Evolutionary conservation across 495 filamentous ascomycete species (phyloP), one percentile per base, ranked within the genome.

Genomic region (Ramalina intermedia): DNA sequence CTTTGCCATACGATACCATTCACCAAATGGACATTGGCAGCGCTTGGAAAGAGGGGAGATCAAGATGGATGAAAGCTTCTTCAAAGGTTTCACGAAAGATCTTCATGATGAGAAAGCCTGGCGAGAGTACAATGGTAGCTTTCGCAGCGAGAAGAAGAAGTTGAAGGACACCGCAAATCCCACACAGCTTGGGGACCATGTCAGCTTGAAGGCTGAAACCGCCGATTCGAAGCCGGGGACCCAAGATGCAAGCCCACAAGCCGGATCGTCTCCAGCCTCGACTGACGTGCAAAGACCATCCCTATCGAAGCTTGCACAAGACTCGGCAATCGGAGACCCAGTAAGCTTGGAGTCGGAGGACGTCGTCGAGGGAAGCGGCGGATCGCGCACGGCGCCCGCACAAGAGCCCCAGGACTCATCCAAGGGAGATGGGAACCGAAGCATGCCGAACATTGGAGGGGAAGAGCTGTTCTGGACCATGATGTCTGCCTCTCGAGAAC

Each of bases 11-110:
- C 85, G 84, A 21, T 71, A 73, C 41, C 76, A 80, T 39, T 73
- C 78, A 1, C 88, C 89, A n/a, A 66, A 76, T 46, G 91, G 91
- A 23, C 81, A 77, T 64, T 98, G 91, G 91, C 86, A 93, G 59
- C 75, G 68, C 37, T 70, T 91, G 27, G 87, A 94, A 58, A 77
- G 77, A 11, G 84, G 85, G 14, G 76, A 81, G 45, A 84, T 90
- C 56, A 67, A 68, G 33, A 63, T 94, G 63, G 77, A 87, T 63
- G 69, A 71, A 21, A 58, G 67, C 5, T 98, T 88, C 75, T 96
- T 88, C 63, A 61, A 67, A 7, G 76, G 68, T 26, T 96, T 94
- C 73, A 80, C 79, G 46, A 48, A 50, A 4, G 90, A 98, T 60
- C 70, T 98, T 24, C 73, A 72, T 37, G 68, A 79, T 41, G 66